Evolutionary conservation across 768 basidiomycete species (phyloP).

Genomic region (Naganishia randhawae): DNA sequence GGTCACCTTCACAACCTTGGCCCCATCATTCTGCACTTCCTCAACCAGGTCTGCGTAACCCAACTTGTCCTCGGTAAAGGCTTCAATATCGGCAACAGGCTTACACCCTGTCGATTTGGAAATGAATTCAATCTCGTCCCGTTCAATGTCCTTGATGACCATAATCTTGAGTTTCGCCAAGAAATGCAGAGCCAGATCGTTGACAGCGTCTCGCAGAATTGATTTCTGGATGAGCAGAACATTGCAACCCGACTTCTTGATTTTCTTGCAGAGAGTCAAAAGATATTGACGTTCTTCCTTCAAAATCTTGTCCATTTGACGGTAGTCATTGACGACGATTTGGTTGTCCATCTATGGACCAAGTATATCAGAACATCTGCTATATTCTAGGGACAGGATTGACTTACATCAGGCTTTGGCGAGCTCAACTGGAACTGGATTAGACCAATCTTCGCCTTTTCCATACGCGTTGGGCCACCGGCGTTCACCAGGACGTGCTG

Average conservation of each 20-base stretch:
- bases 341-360: slow-evolving; percentile 92
- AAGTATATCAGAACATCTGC: neutral
- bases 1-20: slow-evolving; percentile 88
- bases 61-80: slow-evolving; percentile 95
- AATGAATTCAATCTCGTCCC: slow-evolving; percentile 97
- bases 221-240: slow-evolving; percentile 99
- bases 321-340: slow-evolving; percentile 97
- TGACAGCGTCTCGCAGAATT: slow-evolving; percentile 97
- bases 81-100: slow-evolving; percentile 94
- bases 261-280: slow-evolving; percentile 96
- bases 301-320: slow-evolving; percentile 99
- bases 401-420: slow-evolving; percentile 92
- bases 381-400: neutral
- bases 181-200: slow-evolving; percentile 94
- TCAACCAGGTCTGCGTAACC: slow-evolving; percentile 95
- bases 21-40: slow-evolving; percentile 73
- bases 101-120: slow-evolving; percentile 91
- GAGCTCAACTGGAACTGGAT: slow-evolving; percentile 97
- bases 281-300: slow-evolving; percentile 98
- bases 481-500: slow-evolving; percentile 87
- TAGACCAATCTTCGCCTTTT: slow-evolving; percentile 97
- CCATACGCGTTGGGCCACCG: slow-evolving; percentile 88
- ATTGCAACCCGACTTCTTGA: slow-evolving; percentile 99
- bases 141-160: slow-evolving; percentile 93
- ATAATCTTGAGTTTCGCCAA: slow-evolving; percentile 94